These are phyloP conservation scores for Cryptococcus sp. DNA, from an alignment of 1,284 basidiomycete species.

Conservation along the genomic window DNA sequence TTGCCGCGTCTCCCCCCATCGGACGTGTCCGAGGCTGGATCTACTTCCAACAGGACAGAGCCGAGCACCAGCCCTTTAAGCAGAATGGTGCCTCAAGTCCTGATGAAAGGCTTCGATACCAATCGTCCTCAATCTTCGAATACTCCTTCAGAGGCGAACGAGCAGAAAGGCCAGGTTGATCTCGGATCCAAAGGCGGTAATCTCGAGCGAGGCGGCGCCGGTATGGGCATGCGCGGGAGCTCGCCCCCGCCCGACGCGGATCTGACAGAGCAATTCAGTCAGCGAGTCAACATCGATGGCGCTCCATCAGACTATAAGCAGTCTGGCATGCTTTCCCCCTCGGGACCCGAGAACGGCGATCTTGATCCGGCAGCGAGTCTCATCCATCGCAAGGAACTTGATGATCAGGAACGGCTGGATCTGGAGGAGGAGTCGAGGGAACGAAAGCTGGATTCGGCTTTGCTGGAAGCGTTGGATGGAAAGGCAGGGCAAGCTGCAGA, in stretches of 20 bases:
- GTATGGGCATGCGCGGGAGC: conserved; percentile 9
- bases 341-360: conserved; percentile 30
- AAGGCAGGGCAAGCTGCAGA: neutral
- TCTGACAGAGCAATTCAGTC: neutral
- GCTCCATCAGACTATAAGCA: conserved; percentile 6
- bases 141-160: conserved; percentile 1
- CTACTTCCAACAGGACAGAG: conserved; percentile 11
- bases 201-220: conserved; percentile 16
- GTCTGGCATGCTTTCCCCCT: conserved; percentile 34
- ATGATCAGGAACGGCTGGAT: conserved; percentile 44
- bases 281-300: conserved; percentile 4
- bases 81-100: conserved; percentile 9
- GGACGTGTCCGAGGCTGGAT: conserved; percentile 24
- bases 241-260: conserved; percentile 3
- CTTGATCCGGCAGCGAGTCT: conserved; percentile 28
- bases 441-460: conserved; percentile 18
- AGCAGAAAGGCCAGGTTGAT: conserved; percentile 4
- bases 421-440: conserved; percentile 45
- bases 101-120: conserved; percentile 4
- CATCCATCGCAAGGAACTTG: conserved; percentile 32
- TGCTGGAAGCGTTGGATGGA: conserved; percentile 1
- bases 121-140: no score
- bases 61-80: conserved; percentile 2
- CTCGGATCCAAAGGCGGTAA: conserved; percentile 12
- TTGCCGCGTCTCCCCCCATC: conserved; percentile 45